Evolutionary conservation across 345 rosid species (phyloP), one percentile per base, ranked within the genome.

Genomic region (Atalantia buxifolia): DNA sequence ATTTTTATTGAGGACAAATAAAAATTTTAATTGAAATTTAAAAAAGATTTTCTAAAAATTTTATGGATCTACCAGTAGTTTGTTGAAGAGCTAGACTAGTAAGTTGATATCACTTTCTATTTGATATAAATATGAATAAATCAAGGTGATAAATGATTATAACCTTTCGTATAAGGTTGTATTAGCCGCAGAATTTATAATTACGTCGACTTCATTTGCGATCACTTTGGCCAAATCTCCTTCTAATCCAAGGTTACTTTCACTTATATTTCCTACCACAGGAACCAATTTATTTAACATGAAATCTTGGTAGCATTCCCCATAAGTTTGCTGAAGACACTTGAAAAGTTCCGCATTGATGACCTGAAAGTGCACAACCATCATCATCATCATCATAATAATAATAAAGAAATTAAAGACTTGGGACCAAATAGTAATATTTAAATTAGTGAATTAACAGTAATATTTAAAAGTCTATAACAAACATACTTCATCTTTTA

Each of bases 231-330:
- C 86, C 73, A 80, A 78, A 59, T 90, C 97, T 70, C 77, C 91
- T 36, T 89, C 89, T 74, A 94, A 77, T 28, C 99, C 99, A 45
- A 94, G 88, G 78, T 91, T 76, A 38, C 87, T 78, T 30, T 90
- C 85, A 57, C 93, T 90, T 21, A 96, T 81, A 82, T 94, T 85
- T 79, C 99, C 97, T 0, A 84, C 86, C 69, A 92, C 94, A 61
- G 98, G 99, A 30, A 92, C 87, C 66, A 95, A 88, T 83, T 95
- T 95, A 83, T 86, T 86, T 76, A 90, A 74, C 93, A 92, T 87
- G 88, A 95, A 92, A 74, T 90, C 80, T 77, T 88, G 83, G 76
- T 87, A 95, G 30, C 97, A 90, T 85, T 87, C 80, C 76, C 98
- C 98, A 69, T 94, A 85, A 60, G 89, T 86, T 79, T 92, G 92